Base-by-base conservation (phyloP, 2,329 filamentous ascomycete species). In the Clarireedia homoeocarpa region DNA sequence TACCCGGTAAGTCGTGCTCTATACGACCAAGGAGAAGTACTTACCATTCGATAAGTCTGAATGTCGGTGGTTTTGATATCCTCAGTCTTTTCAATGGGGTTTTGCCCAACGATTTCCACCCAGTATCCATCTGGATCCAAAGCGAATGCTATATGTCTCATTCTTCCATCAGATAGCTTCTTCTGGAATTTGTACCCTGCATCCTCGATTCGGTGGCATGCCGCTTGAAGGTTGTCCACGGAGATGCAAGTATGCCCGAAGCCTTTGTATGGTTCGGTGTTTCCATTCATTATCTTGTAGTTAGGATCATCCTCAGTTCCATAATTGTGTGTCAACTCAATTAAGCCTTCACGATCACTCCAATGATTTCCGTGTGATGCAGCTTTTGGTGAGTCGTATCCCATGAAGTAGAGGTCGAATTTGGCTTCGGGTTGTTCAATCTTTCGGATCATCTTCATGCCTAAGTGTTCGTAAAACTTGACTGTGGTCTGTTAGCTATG, bases 171-270 rank as follows among this genome's bases (percentile, higher is more conserved):
- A 0, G 83, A 83, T 56, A 97, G 77, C 74, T 89, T 95, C 83
- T 97, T 97, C 78, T 97, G 90, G 74, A 97, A 99, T 61, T 81
- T 81, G 74, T 96, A 96, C 0, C 91, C 91, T 6, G 88, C 91
- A 69, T 92, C 88, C 71, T 95, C 90, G 59, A 99, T 80, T 56
- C 91, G 82, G 75, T 91, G 77, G 76, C 94, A 97, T 2, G 92
- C 91, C 3, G 87, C 89, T 74, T 95, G 88, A 61, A 96, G 86
- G 71, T 89, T 84, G 73, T 91, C 87, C 50, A 91, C 87, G 51
- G 81, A 83, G 69, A 97, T 85, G 67, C 89, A 92, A 23, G 91
- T 83, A 71, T 97, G 92, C 55, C 68, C 68, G 48, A 70, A 91
- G 1, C 88, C 88, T 53, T 84, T 68, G 94, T 60, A 75, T 2